Evolutionary conservation across 164 flowering plant genomes (phyloP), one percentile per base, ranked within the genome.

Genomic region (Nymphaea thermarum): DNA sequence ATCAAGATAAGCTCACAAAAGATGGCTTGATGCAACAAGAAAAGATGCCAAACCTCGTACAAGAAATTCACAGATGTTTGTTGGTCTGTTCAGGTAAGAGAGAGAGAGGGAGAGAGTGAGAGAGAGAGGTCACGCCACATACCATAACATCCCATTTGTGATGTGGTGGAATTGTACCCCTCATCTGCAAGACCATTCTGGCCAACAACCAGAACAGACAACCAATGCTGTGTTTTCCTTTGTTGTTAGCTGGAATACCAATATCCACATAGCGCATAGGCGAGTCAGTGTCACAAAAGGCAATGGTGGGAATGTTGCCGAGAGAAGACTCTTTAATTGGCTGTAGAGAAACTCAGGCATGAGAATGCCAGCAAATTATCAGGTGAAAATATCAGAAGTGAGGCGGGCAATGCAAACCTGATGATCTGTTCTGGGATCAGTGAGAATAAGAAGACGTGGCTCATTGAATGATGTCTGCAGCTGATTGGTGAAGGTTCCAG

Each of bases 211-310:
- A 91, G 69, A 87, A 91, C n/a, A 91, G 80, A 57, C 93, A 87
- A 3, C 93, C 96, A 60, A 89, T 89, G 76, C 92, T 87, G 78
- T 91, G 85, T 65, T 88, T 91, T 2, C 98, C 98, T 77, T 91
- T 91, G 87, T 91, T 89, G 70, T 89, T 91, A 53, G 96, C 93
- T 11, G 96, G 96, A 62, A 91, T 87, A 5, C 93, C 98, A 77
- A 91, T 84, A 65, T 89, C 97, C 59, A 91, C 93, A 73, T 84
- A 82, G 0, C 85, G 69, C 96, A 91, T 89, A 3, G 95, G 93
- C 1, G 95, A 91, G 68, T 91, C 95, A 41, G 91, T 91, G 47
- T 91, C 97, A 75, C 93, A 91, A 74, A 91, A 91, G 17, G 97
- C 97, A 75, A 91, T 87, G 16, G 90, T 89, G 2, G 96, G 93